A percentile compares a stretch with the other conserved stretches of the same genome.
phyloP scores from a whole-genome alignment of 768 basidiomycete species.

The Naematelia aurantialba region DNA sequence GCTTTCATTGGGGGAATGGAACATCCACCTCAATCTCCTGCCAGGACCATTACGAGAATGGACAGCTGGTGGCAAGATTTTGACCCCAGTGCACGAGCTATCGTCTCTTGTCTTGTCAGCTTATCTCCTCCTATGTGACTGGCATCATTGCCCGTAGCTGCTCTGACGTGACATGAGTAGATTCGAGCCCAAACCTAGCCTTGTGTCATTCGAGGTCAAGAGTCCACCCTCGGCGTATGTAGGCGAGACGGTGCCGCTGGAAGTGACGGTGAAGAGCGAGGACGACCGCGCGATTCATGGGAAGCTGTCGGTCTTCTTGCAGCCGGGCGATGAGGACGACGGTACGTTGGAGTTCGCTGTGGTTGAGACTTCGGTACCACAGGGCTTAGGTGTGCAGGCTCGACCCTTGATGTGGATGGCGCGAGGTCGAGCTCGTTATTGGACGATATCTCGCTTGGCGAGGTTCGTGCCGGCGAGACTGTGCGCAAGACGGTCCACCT shows the following conservation, averaged over 20 bases:
- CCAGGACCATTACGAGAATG: constrained; percentile 38
- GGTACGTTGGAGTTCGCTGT: no score
- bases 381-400: background rate
- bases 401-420: background rate
- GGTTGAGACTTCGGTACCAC: no score
- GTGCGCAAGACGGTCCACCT: background rate
- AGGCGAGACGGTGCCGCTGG: constrained; percentile 74
- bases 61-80: constrained; percentile 7
- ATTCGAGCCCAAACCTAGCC: constrained; percentile 59
- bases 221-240: constrained; percentile 71
- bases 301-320: constrained; percentile 69
- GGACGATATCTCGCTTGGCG: background rate
- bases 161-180: no score
- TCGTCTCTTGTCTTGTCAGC: constrained; percentile 24
- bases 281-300: constrained; percentile 70
- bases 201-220: constrained; percentile 57
- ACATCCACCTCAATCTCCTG: constrained; percentile 61
- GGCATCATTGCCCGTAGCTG: no score
- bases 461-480: background rate
- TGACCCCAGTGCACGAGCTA: constrained; percentile 13
- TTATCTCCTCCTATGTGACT: no score
- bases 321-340: constrained; percentile 30
- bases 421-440: background rate
- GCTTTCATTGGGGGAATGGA: constrained; percentile 62
- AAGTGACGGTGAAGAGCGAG: constrained; percentile 64